phyloP scores from a whole-genome alignment of 768 basidiomycete genomes.

The Podaxis pistillaris region DNA sequence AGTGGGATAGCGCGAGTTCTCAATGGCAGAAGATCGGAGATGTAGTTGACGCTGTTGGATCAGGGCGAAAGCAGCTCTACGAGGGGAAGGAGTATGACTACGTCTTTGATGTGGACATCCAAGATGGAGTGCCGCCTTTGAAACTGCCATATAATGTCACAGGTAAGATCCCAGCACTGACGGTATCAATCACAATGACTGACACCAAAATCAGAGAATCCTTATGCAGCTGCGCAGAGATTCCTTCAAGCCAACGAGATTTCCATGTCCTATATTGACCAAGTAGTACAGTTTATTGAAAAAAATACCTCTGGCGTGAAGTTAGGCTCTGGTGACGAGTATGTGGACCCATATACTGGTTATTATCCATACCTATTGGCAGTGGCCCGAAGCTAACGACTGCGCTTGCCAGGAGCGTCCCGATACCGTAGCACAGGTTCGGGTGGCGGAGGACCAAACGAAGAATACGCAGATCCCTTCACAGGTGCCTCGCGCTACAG shows the following conservation, averaged over 20 bases:
- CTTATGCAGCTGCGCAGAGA: constrained; percentile 83
- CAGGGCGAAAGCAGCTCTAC: constrained; percentile 87
- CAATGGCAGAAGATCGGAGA: constrained; percentile 95
- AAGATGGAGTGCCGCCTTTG: constrained; percentile 88
- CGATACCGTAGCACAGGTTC: constrained; percentile 52
- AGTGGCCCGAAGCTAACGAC: not conserved
- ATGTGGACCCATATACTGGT: constrained; percentile 92
- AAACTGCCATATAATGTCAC: constrained; percentile 92
- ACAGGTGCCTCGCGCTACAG: constrained; percentile 69
- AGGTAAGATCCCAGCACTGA: constrained; percentile 44
- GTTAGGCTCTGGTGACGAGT: constrained; percentile 59
- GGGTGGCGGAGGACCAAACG: constrained; percentile 25
- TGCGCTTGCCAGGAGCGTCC: constrained; percentile 47
- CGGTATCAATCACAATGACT: constrained; percentile 4
- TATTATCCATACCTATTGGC: constrained; percentile 15
- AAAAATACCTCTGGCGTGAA: constrained; percentile 82
- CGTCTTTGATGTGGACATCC: constrained; percentile 97
- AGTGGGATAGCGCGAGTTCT: constrained; percentile 77
- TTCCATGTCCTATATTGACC: constrained; percentile 77
- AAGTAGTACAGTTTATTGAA: constrained; percentile 92
- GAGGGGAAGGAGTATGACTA: constrained; percentile 97
- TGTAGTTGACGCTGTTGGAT: constrained; percentile 92
- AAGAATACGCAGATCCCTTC: constrained; percentile 62
- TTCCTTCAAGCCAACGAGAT: constrained; percentile 86
- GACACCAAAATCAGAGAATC: constrained; percentile 66